Percentiles rank a stretch among this genome's conserved stretches.
Evolutionary conservation across 805 yeast species (phyloP).

Genomic region (Sporopachydermia quercuum): DNA sequence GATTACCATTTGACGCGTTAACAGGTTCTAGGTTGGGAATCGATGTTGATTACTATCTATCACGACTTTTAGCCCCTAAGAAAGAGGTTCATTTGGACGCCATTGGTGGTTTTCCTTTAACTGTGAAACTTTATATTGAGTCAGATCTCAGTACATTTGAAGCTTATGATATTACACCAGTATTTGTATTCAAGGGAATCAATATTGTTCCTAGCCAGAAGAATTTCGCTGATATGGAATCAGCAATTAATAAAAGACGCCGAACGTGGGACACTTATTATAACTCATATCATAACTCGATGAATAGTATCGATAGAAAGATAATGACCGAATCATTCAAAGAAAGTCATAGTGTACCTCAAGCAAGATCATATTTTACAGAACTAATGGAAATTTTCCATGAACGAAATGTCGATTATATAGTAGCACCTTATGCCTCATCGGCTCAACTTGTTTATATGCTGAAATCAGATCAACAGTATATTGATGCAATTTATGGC

Average conservation of each 20-base stretch:
- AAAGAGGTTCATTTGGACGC: slow-evolving; percentile 62
- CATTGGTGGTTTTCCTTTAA: slow-evolving; percentile 66
- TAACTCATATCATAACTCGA: slow-evolving; percentile 20
- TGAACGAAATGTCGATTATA: slow-evolving; percentile 40
- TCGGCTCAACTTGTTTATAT: slow-evolving; percentile 70
- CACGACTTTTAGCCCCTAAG: slow-evolving; percentile 40
- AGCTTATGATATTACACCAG: slow-evolving; percentile 53
- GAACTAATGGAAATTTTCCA: slow-evolving; percentile 45
- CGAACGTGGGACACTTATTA: slow-evolving; percentile 31
- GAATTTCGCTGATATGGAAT: slow-evolving; percentile 15
- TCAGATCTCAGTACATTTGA: slow-evolving; percentile 47
- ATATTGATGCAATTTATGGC: slow-evolving; percentile 68
- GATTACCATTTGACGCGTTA: slow-evolving; percentile 45
- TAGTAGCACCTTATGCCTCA: slow-evolving; percentile 73
- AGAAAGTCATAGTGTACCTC: slow-evolving; percentile 11
- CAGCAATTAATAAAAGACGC: slow-evolving; percentile 28
- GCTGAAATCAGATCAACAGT: slow-evolving; percentile 26
- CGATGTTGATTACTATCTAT: slow-evolving; percentile 68
- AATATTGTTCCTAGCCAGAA: slow-evolving; percentile 22
- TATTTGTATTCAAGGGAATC: slow-evolving; percentile 67
- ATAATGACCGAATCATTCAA: slow-evolving; percentile 11
- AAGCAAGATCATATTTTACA: slow-evolving; percentile 9
- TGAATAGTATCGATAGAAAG: slow-evolving; percentile 10
- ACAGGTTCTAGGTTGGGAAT: slow-evolving; percentile 63
- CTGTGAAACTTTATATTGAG: slow-evolving; percentile 40